phyloP scores from a whole-genome alignment of 345 rosid species.

The Raphanus raphanistrum region DNA sequence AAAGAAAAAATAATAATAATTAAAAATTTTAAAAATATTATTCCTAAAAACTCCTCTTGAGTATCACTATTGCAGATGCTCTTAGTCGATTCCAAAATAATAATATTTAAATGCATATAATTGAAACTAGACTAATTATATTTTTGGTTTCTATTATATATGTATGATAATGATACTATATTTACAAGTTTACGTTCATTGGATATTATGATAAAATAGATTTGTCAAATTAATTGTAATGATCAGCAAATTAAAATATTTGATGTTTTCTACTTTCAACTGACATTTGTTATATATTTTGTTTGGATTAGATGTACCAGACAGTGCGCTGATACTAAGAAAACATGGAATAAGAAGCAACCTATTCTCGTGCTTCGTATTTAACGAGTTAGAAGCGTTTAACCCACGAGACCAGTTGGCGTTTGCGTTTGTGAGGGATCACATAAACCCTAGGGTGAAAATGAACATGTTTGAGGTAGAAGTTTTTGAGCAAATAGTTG shows the following conservation, averaged over 20 bases:
- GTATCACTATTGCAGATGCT: too few relatives aligned
- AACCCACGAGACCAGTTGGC: conserved; percentile 83
- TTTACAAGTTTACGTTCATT: background rate
- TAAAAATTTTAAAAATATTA: too few relatives aligned
- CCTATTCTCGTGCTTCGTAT: conserved; percentile 77
- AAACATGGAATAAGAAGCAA: conserved; percentile 61
- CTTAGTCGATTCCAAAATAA: too few relatives aligned
- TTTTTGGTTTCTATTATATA: too few relatives aligned
- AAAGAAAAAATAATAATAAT: too few relatives aligned
- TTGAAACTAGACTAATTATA: background rate
- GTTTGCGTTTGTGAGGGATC: conserved; percentile 74
- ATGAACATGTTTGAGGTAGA: conserved; percentile 81
- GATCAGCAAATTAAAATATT: too few relatives aligned
- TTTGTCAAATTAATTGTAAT: too few relatives aligned
- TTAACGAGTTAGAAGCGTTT: conserved; percentile 81
- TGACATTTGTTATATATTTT: background rate
- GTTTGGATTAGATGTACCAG: conserved; percentile 65
- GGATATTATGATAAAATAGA: background rate
- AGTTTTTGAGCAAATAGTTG: conserved; percentile 65
- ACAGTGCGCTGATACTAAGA: conserved; percentile 69
- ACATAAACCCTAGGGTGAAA: conserved; percentile 54
- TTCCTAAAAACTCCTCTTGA: too few relatives aligned
- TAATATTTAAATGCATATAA: background rate
- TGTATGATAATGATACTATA: background rate
- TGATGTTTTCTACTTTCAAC: background rate